phyloP scores from a whole-genome alignment of 306 rosid species.

The Cucurbita moschata region DNA sequence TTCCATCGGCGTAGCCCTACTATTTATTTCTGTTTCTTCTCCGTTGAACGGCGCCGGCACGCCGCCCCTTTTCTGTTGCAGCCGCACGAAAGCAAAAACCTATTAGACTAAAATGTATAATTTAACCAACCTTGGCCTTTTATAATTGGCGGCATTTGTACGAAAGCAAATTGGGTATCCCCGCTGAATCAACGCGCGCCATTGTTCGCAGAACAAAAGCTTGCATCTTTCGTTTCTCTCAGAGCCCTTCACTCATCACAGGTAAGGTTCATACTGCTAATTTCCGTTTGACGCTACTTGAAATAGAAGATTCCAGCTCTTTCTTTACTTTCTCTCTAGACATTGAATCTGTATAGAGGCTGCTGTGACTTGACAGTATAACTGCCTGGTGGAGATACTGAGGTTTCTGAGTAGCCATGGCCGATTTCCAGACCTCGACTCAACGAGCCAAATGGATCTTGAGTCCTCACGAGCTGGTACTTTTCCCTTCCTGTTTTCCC shows the following conservation, averaged over 20 bases:
- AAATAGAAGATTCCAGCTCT: neutral
- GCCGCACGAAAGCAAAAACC: neutral
- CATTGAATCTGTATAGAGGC: neutral
- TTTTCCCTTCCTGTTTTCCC: neutral
- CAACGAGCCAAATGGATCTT: constrained; percentile 81
- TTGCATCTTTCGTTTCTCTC: neutral
- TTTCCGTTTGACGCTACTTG: neutral
- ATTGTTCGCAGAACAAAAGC: neutral
- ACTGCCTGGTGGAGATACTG: neutral
- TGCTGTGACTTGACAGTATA: neutral
- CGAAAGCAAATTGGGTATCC: neutral
- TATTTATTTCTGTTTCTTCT: neutral
- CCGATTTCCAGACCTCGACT: constrained; percentile 80
- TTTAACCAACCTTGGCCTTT: neutral
- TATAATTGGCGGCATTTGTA: neutral
- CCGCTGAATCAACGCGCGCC: neutral
- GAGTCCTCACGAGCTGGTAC: constrained; percentile 61
- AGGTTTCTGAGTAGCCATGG: constrained; percentile 41
- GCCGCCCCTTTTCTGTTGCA: neutral
- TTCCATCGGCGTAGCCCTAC: neutral
- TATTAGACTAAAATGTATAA: neutral
- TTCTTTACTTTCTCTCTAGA: neutral
- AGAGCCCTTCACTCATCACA: neutral
- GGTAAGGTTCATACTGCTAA: neutral
- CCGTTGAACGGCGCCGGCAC: neutral